Base-by-base conservation (phyloP, 768 basidiomycete genomes). In the Cyclocybe cylindracea region DNA sequence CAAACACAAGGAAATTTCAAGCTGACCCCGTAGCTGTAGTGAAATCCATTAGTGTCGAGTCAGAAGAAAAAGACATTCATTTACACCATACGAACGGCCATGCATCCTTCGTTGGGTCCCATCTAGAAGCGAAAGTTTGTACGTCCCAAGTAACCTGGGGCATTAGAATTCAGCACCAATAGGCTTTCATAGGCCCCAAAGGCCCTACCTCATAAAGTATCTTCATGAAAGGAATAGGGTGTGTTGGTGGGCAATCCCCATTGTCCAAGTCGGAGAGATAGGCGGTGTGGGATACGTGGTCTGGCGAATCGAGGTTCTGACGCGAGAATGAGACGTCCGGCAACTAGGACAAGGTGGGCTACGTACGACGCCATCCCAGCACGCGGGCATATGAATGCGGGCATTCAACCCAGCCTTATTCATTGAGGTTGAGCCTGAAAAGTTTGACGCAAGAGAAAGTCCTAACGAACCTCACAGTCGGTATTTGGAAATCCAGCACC, bases 31-130 rank as follows among this genome's bases (percentile, higher is more conserved):
- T 71, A 4, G 80, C 74, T 64, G 11, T 35, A 36, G 7, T 16
- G 13, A 31, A 33, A 39, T 29, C 24, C n/a, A 32, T 1, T 19
- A 11, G 5, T n/a, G 35, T n/a, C n/a, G 14, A 39, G 16, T n/a
- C 19, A 24, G 2, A 16, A 29, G 7, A 19, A 13, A 10, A 16
- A 10, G 7, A 52, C 60, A 1, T 16, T 16, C 1, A 24, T 2
- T 40, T 44, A 64, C 63, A 54, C 41, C 73, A 76, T 1, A 76
- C 74, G 51, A 77, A 76, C 1, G 76, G 76, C 70, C 73, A 74
- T 14, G 56, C 58, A 42, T 75, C 59, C 48, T 57, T 63, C 2
- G 56, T 57, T 9, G 67, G 64, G 19, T 62, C 62, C 74, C 74
- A 76, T n/a, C 72, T 66, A 9, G 56, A 55, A 10, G 66, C 60